phyloP scores from a whole-genome alignment of 805 yeast species.

The Saccharomycopsis sp. region DNA sequence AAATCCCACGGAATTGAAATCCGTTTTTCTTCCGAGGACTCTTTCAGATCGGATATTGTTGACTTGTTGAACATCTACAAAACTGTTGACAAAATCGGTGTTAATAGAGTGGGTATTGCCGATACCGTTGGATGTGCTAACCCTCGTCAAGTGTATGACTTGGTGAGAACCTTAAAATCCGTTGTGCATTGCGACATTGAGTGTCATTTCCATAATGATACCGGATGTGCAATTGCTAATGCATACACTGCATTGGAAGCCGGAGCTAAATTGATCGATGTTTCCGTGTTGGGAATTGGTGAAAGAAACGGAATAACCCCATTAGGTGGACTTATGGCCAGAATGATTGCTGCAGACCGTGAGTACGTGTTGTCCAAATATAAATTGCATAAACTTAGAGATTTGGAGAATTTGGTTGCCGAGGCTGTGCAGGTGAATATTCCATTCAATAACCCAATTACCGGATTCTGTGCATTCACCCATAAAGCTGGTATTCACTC shows the following conservation, averaged over 20 bases:
- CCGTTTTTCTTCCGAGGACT: conserved; percentile 94
- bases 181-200: conserved; percentile 96
- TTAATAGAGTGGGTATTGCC: conserved; percentile 97
- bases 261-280: conserved; percentile 93
- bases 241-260: conserved; percentile 98
- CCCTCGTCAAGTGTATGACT: conserved; percentile 97
- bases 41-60: conserved; percentile 93
- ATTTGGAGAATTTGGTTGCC: conserved; percentile 91
- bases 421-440: conserved; percentile 95
- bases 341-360: conserved; percentile 98
- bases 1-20: conserved; percentile 95
- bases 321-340: conserved; percentile 95
- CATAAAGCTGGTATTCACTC: conserved; percentile 99
- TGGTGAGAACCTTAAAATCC: conserved; percentile 85
- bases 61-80: conserved; percentile 92
- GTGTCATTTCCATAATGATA: conserved; percentile 98
- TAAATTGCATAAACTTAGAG: conserved; percentile 92
- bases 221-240: conserved; percentile 98
- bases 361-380: conserved; percentile 92
- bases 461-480: conserved; percentile 99
- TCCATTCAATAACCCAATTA: conserved; percentile 97
- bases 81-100: conserved; percentile 96
- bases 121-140: conserved; percentile 99
- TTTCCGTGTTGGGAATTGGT: conserved; percentile 94
- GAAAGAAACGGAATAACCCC: conserved; percentile 99